Conservation (phyloP, 2,329 filamentous ascomycete genomes). For the Uncinocarpus reesii region DNA sequence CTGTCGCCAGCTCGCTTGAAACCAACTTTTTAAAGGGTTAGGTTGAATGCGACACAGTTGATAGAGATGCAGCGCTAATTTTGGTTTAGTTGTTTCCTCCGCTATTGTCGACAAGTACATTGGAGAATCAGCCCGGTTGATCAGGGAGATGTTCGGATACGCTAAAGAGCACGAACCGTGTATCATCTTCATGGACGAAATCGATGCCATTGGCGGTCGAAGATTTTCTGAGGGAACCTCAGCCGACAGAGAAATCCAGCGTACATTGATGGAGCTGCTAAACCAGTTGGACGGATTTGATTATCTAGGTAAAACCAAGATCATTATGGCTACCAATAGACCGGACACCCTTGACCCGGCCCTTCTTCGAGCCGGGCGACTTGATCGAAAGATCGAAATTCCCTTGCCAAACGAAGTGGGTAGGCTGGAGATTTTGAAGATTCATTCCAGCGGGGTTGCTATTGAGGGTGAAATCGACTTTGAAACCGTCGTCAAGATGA, state of each 20-base stretch:
- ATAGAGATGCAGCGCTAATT: not conserved
- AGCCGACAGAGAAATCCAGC: conserved; percentile 94
- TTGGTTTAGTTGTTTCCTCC: conserved; percentile 74
- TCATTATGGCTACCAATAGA: conserved; percentile 98
- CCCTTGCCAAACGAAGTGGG: conserved; percentile 94
- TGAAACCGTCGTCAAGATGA: conserved; percentile 99
- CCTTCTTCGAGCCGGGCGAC: conserved; percentile 74
- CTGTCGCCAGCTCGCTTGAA: conserved; percentile 89
- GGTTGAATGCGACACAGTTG: not conserved
- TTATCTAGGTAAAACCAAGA: conserved; percentile 98
- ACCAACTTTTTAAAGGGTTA: conserved; percentile 91
- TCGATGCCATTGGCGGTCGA: conserved; percentile 93
- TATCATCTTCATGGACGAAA: conserved; percentile 99
- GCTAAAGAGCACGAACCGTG: conserved; percentile 98
- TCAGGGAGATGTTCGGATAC: conserved; percentile 99
- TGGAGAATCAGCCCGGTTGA: conserved; percentile 90
- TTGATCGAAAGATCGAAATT: conserved; percentile 98
- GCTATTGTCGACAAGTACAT: conserved; percentile 99
- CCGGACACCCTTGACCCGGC: conserved; percentile 93
- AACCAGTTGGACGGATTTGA: conserved; percentile 99
- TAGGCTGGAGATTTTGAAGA: conserved; percentile 93
- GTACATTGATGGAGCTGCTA: conserved; percentile 94
- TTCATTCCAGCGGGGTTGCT: conserved; percentile 76
- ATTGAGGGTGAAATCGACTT: conserved; percentile 95
- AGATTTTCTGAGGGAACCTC: conserved; percentile 96